Evolutionary conservation across 1,139 yeast species (phyloP).

Genomic region (Nadsonia starkeyi-henricii): DNA sequence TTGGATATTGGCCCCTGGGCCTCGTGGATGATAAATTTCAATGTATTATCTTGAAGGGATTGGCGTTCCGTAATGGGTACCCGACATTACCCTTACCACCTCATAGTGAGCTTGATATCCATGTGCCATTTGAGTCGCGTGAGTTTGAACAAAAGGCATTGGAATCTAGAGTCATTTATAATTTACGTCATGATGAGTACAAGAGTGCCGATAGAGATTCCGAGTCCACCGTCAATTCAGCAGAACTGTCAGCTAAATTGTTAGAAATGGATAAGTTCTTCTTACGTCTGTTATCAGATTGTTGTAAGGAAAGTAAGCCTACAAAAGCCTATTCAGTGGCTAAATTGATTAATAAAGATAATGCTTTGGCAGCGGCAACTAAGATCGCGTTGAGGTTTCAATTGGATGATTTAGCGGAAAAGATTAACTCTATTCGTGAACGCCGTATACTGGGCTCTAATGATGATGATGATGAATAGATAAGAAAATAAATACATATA

Average conservation of each 20-base stretch:
- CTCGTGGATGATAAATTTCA: slow-evolving; percentile 51
- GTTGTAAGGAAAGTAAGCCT: slow-evolving; percentile 54
- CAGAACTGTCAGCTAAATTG: not conserved
- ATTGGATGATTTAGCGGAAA: slow-evolving; percentile 46
- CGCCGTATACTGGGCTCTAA: not conserved
- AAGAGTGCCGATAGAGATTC: not conserved
- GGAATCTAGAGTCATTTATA: slow-evolving; percentile 5
- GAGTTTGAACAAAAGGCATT: slow-evolving; percentile 10
- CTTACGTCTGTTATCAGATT: slow-evolving; percentile 55
- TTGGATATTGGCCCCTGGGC: slow-evolving; percentile 75
- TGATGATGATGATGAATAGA: not conserved
- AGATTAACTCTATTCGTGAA: slow-evolving; percentile 30
- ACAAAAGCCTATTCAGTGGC: slow-evolving; percentile 61
- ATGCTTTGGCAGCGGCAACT: slow-evolving; percentile 70
- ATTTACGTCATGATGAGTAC: not conserved
- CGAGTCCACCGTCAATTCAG: not conserved
- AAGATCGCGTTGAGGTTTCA: slow-evolving; percentile 76
- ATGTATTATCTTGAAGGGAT: slow-evolving; percentile 62
- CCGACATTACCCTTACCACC: slow-evolving; percentile 65
- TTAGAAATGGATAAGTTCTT: slow-evolving; percentile 49
- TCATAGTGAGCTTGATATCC: slow-evolving; percentile 62
- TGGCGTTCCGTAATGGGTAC: slow-evolving; percentile 22
- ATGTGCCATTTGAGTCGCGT: slow-evolving; percentile 35
- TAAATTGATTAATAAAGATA: slow-evolving; percentile 55
- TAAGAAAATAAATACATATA: too few species aligned